These are phyloP conservation scores for Ensete ventricosum DNA, from an alignment of 176 grass and related monocot species.

Conservation along the genomic window DNA sequence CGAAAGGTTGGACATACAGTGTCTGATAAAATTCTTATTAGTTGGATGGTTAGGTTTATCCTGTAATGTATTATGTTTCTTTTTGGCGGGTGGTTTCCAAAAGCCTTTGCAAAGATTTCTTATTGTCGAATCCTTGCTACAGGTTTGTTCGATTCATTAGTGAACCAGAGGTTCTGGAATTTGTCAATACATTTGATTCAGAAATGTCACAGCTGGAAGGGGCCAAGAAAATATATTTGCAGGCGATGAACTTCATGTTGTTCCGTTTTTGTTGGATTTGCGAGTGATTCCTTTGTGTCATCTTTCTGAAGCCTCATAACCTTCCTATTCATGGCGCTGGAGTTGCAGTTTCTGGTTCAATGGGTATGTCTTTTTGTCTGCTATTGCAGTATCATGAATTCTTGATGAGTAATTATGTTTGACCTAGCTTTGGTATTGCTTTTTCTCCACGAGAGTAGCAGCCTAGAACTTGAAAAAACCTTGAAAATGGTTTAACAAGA, in stretches of 20 bases:
- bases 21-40: background rate
- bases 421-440: background rate
- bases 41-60: background rate
- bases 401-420: background rate
- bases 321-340: slow-evolving; percentile 39
- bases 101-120: background rate
- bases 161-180: slow-evolving; percentile 81
- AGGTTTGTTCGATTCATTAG: slow-evolving; percentile 89
- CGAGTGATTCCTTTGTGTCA: background rate
- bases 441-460: background rate
- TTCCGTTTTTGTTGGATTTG: background rate
- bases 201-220: slow-evolving; percentile 89
- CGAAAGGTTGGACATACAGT: slow-evolving; percentile 44
- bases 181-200: slow-evolving; percentile 54
- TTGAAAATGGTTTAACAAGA: no score
- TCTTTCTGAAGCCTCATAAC: slow-evolving; percentile 21
- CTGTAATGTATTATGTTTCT: background rate
- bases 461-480: background rate
- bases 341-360: slow-evolving; percentile 36
- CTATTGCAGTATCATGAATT: background rate
- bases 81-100: background rate
- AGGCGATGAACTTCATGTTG: slow-evolving; percentile 11
- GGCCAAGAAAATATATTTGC: slow-evolving; percentile 79
- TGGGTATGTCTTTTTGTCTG: slow-evolving; percentile 37
- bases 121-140: slow-evolving; percentile 21